Conservation (phyloP, 106 monocot species). For the Cymbidium sinense region DNA sequence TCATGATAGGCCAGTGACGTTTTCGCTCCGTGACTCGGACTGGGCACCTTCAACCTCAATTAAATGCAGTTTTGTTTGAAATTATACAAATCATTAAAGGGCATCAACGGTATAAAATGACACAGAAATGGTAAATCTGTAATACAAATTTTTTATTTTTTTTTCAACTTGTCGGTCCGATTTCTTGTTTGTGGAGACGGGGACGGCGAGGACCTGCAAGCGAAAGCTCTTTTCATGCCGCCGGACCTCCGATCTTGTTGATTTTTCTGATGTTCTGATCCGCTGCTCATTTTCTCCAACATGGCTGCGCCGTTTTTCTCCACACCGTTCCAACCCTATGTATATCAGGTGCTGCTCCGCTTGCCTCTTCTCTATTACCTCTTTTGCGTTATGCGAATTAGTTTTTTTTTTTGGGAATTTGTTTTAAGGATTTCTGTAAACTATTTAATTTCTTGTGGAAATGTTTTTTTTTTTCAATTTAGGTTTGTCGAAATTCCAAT, state of each 20-base stretch:
- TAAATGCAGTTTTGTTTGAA: background rate
- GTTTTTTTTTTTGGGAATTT: background rate
- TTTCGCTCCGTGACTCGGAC: background rate
- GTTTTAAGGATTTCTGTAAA: background rate
- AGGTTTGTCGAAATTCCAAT: background rate
- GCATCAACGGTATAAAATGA: background rate
- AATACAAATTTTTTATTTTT: background rate
- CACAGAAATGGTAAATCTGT: background rate
- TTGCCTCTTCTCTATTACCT: background rate
- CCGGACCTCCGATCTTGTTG: background rate
- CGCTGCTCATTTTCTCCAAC: background rate
- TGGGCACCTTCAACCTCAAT: background rate
- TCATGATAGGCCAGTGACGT: background rate
- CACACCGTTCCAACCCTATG: constrained; percentile 91
- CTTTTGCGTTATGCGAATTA: background rate
- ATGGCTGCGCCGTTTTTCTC: constrained; percentile 95
- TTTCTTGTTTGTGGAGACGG: background rate
- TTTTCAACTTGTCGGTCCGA: background rate
- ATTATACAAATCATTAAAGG: background rate
- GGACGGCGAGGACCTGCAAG: constrained; percentile 2
- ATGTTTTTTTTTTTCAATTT: background rate
- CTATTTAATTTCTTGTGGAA: background rate
- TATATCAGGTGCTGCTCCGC: constrained; percentile 66
- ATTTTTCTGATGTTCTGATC: background rate
- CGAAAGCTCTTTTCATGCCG: background rate